Base-by-base conservation (phyloP, 2,329 filamentous ascomycete species). In the Alternaria angustiovoidea region DNA sequence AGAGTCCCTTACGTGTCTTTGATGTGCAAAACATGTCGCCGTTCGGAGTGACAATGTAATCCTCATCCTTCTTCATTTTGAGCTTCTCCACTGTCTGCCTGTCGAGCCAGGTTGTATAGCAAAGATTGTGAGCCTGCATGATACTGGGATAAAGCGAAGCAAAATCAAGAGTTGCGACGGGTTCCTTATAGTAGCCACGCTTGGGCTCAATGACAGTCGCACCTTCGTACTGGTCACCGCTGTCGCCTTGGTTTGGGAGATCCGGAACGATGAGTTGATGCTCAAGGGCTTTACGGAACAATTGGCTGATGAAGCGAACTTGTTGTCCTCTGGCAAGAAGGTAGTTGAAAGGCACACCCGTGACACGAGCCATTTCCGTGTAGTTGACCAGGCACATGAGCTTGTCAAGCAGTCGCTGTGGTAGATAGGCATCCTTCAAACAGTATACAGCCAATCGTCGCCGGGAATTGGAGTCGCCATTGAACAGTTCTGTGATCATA, bases 291-390 rank as follows among this genome's bases (percentile, higher is more conserved):
- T 98, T 98, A 58, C 95, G 90, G 85, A 96, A 99, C 16, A 99
- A 84, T 76, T 99, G 95, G 77, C 94, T 98, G 81, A 99, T 88
- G 81, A 99, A 99, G 74, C 97, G 97, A 76, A 99, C 89, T 79
- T 99, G 96, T 78, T 99, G 95, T 44, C 95, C 95, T 74, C 94
- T 89, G 24, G 95, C 89, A 2, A 99, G 86, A 44, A 99, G 85
- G 74, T 91, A 96, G 75, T 97, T 98, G 84, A 99, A 99, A 0
- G 95, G 95, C 5, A 99, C 94, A 70, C 95, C 95, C 26, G 96
- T 99, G 80, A 99, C 95, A 87, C 95, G 95, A 59, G 95, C 94
- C 95, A 99, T 99, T 81, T 99, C 95, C 0, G 95, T 98, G 74
- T 98, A 98, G 77, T 99, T 99, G 80, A 97, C 91, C n/a, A 99